Evolutionary conservation across 192 early-diverging fungal genomes (phyloP).

Genomic region (Backusella tuberculispora): DNA sequence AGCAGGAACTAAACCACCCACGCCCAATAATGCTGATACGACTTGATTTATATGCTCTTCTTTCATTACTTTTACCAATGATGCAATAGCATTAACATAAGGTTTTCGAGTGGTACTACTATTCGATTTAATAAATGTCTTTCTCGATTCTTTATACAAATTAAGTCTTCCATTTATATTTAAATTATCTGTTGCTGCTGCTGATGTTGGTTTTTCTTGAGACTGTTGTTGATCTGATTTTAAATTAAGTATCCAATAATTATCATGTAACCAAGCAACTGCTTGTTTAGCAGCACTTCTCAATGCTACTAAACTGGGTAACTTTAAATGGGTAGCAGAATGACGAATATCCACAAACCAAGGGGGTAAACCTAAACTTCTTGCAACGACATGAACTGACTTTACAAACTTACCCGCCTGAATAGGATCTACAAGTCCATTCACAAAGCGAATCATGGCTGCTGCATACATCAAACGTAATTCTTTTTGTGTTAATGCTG

Average conservation of each 20-base stretch:
- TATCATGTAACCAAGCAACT: conserved; percentile 12
- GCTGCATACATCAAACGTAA: conserved; percentile 50
- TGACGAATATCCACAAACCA: conserved; percentile 75
- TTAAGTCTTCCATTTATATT: conserved; percentile 19
- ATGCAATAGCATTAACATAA: neutral
- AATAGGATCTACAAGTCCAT: conserved; percentile 61
- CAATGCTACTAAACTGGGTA: conserved; percentile 61
- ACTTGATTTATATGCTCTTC: conserved; percentile 41
- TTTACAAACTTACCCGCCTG: conserved; percentile 58
- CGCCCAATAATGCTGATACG: conserved; percentile 55
- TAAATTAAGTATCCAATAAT: conserved; percentile 53
- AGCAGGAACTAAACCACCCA: conserved; percentile 59
- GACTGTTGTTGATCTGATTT: conserved; percentile 21
- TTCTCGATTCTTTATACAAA: conserved; percentile 37
- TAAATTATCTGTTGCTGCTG: neutral
- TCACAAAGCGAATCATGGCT: conserved; percentile 60
- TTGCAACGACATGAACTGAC: conserved; percentile 56
- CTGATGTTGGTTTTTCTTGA: neutral
- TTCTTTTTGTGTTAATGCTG: conserved; percentile 49
- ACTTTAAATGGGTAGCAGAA: conserved; percentile 63
- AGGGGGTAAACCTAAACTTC: conserved; percentile 56
- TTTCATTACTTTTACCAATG: neutral
- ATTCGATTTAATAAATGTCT: conserved; percentile 32
- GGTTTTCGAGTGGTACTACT: neutral
- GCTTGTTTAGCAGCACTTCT: conserved; percentile 48